These are phyloP conservation scores for Zygotorulaspora mrakii DNA, from an alignment of 1,139 yeast species.

Conservation along the genomic window DNA sequence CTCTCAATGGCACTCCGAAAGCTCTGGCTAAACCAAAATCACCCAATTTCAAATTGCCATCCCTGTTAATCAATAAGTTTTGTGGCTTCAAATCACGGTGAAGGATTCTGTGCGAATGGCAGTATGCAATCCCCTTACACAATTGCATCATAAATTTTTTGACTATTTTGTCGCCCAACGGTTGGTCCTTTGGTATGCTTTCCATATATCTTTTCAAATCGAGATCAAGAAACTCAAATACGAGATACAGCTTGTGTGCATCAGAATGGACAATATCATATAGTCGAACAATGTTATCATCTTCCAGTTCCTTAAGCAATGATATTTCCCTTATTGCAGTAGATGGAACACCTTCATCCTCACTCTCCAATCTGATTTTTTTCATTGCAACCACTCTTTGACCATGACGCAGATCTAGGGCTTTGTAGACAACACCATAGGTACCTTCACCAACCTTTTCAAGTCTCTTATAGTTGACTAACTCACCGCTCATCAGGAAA, in stretches of 20 bases:
- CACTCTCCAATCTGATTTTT: slow-evolving; percentile 91
- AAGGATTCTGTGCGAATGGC: slow-evolving; percentile 91
- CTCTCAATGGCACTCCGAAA: slow-evolving; percentile 93
- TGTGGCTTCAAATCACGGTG: slow-evolving; percentile 98
- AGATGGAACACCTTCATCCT: slow-evolving; percentile 98
- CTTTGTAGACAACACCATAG: slow-evolving; percentile 97
- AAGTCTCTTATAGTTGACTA: slow-evolving; percentile 85
- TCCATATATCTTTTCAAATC: slow-evolving; percentile 98
- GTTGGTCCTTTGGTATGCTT: slow-evolving; percentile 85
- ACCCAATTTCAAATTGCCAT: slow-evolving; percentile 91
- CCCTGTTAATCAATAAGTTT: slow-evolving; percentile 86
- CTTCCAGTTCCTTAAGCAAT: slow-evolving; percentile 83
- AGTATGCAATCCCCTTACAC: slow-evolving; percentile 87
- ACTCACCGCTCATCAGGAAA: slow-evolving; percentile 60
- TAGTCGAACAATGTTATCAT: slow-evolving; percentile 85
- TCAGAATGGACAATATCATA: slow-evolving; percentile 97
- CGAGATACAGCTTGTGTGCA: slow-evolving; percentile 87
- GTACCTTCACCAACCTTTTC: slow-evolving; percentile 99
- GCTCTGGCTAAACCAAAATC: slow-evolving; percentile 98
- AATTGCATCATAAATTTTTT: slow-evolving; percentile 91
- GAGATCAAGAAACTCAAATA: slow-evolving; percentile 87
- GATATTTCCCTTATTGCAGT: slow-evolving; percentile 97
- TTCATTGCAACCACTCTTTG: slow-evolving; percentile 91
- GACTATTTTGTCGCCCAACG: slow-evolving; percentile 85
- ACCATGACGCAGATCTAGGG: slow-evolving; percentile 82